These are phyloP conservation scores for Przewalskia tangutica DNA, from an alignment of 257 asterid species.

Conservation along the genomic window DNA sequence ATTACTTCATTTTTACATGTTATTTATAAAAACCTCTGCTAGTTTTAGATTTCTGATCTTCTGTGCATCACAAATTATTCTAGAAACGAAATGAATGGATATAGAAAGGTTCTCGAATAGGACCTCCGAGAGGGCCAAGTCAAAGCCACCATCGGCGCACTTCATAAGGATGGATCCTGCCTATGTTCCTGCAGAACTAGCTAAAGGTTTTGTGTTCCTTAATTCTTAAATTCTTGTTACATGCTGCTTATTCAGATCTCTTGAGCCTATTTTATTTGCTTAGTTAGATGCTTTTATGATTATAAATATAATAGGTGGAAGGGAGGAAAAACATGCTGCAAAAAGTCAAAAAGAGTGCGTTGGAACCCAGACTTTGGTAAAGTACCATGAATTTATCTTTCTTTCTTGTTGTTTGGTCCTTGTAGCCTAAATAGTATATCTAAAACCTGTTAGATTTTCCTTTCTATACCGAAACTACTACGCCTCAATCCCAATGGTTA, in stretches of 20 bases:
- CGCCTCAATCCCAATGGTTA: background rate
- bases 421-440: background rate
- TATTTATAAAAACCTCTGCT: background rate
- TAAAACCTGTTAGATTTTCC: background rate
- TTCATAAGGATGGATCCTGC: conserved; percentile 31
- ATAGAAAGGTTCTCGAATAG: conserved; percentile 51
- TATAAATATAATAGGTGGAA: conserved; percentile 26
- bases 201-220: conserved; percentile 20
- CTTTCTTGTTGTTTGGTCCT: background rate
- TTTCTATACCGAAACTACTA: background rate
- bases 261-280: background rate
- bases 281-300: conserved; percentile 1
- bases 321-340: conserved; percentile 17
- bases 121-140: conserved; percentile 8
- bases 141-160: conserved; percentile 36
- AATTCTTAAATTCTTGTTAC: background rate
- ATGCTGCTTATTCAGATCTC: background rate
- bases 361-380: conserved; percentile 50
- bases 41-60: conserved; percentile 1
- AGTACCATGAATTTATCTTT: background rate
- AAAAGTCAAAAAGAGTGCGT: conserved; percentile 39
- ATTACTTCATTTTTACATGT: background rate
- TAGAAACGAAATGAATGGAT: conserved; percentile 36
- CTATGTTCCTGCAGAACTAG: conserved; percentile 66
- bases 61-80: background rate